Percentiles rank a stretch among this genome's conserved stretches.
These are phyloP conservation scores for Suhomyces bokatorum DNA, from an alignment of 1,139 yeast genomes.

Conservation along the genomic window DNA sequence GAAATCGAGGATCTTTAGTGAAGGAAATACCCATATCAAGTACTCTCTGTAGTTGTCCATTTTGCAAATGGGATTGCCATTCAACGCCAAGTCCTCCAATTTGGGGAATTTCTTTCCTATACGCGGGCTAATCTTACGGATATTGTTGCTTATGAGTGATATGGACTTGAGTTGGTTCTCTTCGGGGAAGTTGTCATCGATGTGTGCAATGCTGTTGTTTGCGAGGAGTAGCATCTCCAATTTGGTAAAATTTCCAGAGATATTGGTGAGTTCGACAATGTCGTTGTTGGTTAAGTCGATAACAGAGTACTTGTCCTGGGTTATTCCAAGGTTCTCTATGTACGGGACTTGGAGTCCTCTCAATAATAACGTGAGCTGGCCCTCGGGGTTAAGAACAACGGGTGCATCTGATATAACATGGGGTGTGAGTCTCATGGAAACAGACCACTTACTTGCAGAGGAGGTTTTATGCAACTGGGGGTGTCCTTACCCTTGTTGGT, in stretches of 20 bases:
- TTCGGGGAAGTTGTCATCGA: constrained; percentile 25
- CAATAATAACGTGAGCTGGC: constrained; percentile 36
- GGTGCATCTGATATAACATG: constrained; percentile 35
- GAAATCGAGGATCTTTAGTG: constrained; percentile 65
- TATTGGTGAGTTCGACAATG: constrained; percentile 50
- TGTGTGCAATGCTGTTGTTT: constrained; percentile 51
- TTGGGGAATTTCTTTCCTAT: constrained; percentile 25
- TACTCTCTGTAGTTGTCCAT: constrained; percentile 59
- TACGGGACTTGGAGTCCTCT: constrained; percentile 35
- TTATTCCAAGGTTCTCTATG: constrained; percentile 37
- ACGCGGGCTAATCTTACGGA: constrained; percentile 36
- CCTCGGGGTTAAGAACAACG: constrained; percentile 37
- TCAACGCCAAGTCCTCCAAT: constrained; percentile 51
- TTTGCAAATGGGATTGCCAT: constrained; percentile 61
- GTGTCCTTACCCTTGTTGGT: background rate
- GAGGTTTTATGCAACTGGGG: too few relatives aligned
- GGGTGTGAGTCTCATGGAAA: constrained; percentile 40
- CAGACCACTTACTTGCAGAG: background rate
- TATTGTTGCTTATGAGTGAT: constrained; percentile 53
- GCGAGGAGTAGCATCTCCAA: constrained; percentile 56
- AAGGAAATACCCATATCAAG: constrained; percentile 64
- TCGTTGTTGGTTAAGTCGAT: constrained; percentile 72
- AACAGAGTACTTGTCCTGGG: constrained; percentile 44
- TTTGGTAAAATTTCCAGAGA: constrained; percentile 46
- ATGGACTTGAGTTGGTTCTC: constrained; percentile 45